phyloP scores from a whole-genome alignment of 768 basidiomycete species.

The Mrakia blollopis region DNA sequence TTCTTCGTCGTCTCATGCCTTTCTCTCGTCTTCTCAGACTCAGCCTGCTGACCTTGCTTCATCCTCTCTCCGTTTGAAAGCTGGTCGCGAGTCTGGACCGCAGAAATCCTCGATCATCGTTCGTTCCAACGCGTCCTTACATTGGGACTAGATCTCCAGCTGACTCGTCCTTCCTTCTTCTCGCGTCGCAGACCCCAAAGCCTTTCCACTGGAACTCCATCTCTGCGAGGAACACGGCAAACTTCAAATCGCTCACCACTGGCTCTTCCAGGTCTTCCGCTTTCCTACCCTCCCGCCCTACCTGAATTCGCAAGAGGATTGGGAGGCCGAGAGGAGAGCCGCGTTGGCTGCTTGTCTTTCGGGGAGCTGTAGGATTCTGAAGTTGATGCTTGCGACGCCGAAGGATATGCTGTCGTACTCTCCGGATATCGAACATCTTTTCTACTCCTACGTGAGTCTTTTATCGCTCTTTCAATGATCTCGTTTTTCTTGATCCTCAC shows the following conservation, averaged over 20 bases:
- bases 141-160: not conserved
- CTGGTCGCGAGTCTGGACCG: not conserved
- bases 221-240: not conserved
- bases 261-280: not conserved
- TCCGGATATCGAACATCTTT: not conserved
- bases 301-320: not conserved
- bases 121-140: not conserved
- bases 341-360: not conserved
- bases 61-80: not conserved
- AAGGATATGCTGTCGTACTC: not conserved
- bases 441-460: not conserved
- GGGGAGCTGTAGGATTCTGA: not conserved
- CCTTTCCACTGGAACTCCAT: not conserved
- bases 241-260: constrained; percentile 4
- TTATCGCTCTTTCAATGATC: too few species aligned
- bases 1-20: not conserved
- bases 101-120: not conserved
- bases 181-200: not conserved
- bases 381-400: not conserved
- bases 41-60: not conserved
- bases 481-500: too few species aligned
- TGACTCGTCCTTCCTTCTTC: not conserved
- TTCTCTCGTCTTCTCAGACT: not conserved
- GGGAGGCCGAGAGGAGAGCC: not conserved
- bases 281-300: not conserved